Evolutionary conservation across 2,329 filamentous ascomycete species (phyloP).

Genomic region (Trichoderma atroviride): DNA sequence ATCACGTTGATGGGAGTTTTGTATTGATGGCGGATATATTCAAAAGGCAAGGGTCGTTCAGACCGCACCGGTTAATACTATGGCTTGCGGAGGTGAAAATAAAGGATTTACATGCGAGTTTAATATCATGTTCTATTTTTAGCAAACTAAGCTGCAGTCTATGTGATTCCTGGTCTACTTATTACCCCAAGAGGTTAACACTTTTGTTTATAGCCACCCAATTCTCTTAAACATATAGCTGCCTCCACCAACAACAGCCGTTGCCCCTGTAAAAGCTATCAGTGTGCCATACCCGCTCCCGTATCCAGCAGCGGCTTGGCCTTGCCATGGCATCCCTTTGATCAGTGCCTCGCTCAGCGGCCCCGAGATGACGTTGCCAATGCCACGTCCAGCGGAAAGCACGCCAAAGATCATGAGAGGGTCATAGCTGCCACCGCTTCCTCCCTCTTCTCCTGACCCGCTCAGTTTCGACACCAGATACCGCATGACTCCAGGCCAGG

Average conservation of each 20-base stretch:
- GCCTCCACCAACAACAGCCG: slow-evolving; percentile 37
- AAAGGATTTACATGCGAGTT: no score
- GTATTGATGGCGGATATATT: no score
- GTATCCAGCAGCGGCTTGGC: slow-evolving; percentile 38
- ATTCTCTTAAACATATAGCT: slow-evolving; percentile 38
- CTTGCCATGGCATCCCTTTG: slow-evolving; percentile 47
- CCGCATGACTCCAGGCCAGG: slow-evolving; percentile 62
- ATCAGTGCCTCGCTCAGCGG: slow-evolving; percentile 59
- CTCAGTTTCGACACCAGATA: slow-evolving; percentile 37
- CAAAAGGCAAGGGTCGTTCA: no score
- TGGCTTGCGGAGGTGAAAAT: no score
- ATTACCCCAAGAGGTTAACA: neutral
- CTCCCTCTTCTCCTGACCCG: neutral
- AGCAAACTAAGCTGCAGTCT: neutral
- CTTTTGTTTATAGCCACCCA: slow-evolving; percentile 37
- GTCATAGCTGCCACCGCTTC: slow-evolving; percentile 38
- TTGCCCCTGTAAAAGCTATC: slow-evolving; percentile 41
- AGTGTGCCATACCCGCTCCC: slow-evolving; percentile 41
- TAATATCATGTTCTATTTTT: neutral
- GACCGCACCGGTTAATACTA: no score
- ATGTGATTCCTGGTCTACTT: neutral
- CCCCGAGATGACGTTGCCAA: slow-evolving; percentile 62
- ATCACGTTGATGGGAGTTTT: neutral
- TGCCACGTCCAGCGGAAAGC: slow-evolving; percentile 59
- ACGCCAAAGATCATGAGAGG: slow-evolving; percentile 61